Evolutionary conservation across 371 early-diverging fungal genomes (phyloP).

Genomic region (Apophysomyces elegans): DNA sequence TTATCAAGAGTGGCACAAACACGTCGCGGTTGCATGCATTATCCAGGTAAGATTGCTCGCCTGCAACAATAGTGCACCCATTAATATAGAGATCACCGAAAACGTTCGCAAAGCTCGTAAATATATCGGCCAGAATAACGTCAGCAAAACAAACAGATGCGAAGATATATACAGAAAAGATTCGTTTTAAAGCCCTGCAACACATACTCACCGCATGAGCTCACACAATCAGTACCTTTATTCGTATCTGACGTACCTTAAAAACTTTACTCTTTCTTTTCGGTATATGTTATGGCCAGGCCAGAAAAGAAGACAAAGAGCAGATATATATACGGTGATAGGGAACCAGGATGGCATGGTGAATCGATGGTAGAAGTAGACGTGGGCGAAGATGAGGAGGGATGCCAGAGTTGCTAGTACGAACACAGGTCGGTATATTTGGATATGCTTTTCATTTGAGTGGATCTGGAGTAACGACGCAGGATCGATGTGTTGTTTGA

Average conservation of each 20-base stretch:
- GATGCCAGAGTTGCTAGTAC: slow-evolving; percentile 44
- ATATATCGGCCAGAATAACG: slow-evolving; percentile 89
- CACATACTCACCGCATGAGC: not conserved
- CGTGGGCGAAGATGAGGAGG: slow-evolving; percentile 33
- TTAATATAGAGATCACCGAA: slow-evolving; percentile 80
- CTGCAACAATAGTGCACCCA: slow-evolving; percentile 52
- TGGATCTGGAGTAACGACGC: slow-evolving; percentile 56
- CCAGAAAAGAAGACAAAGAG: slow-evolving; percentile 54
- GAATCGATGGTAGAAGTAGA: slow-evolving; percentile 34
- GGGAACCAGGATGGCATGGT: slow-evolving; percentile 40
- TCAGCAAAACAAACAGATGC: slow-evolving; percentile 79
- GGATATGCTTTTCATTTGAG: slow-evolving; percentile 39
- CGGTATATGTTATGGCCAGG: slow-evolving; percentile 60
- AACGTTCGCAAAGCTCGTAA: slow-evolving; percentile 89
- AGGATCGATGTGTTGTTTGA: slow-evolving; percentile 63
- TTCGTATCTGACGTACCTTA: slow-evolving; percentile 49
- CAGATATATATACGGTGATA: slow-evolving; percentile 54
- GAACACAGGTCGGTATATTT: slow-evolving; percentile 49
- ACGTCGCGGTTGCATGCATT: slow-evolving; percentile 54
- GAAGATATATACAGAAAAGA: slow-evolving; percentile 52
- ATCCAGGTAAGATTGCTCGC: slow-evolving; percentile 31
- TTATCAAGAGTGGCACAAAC: slow-evolving; percentile 61
- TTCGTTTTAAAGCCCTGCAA: slow-evolving; percentile 42
- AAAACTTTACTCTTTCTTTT: slow-evolving; percentile 66
- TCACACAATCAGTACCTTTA: not conserved